phyloP scores from a whole-genome alignment of 2,329 filamentous ascomycete species.

The Calonectria pseudoturangicola region DNA sequence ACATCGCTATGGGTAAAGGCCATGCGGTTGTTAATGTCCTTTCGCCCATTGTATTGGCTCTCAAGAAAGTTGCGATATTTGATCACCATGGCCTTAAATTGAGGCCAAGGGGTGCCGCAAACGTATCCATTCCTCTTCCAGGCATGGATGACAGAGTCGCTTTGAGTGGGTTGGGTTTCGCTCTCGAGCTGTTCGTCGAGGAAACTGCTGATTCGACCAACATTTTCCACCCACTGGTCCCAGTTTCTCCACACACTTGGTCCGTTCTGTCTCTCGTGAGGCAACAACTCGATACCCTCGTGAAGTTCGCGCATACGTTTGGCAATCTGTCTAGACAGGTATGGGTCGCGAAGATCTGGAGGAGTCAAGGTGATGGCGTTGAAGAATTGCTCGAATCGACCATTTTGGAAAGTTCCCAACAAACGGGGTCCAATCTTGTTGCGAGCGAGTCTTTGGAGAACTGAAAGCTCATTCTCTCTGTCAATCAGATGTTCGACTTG shows the following conservation, averaged over 20 bases:
- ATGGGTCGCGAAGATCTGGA: conserved; percentile 84
- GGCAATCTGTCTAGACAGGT: conserved; percentile 93
- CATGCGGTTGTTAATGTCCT: conserved; percentile 82
- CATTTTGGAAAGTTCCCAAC: conserved; percentile 94
- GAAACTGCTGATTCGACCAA: conserved; percentile 74
- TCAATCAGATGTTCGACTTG: conserved; percentile 98
- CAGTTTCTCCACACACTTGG: conserved; percentile 93
- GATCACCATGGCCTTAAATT: conserved; percentile 84
- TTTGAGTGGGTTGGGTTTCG: conserved; percentile 52
- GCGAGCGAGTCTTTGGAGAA: conserved; percentile 88
- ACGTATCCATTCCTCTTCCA: conserved; percentile 85
- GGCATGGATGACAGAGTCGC: conserved; percentile 60
- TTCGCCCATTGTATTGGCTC: conserved; percentile 79
- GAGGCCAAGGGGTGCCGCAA: conserved; percentile 88
- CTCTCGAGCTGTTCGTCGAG: conserved; percentile 76
- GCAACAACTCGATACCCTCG: conserved; percentile 90
- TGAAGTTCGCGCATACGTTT: conserved; percentile 98
- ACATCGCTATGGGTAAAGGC: conserved; percentile 99
- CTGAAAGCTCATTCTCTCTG: conserved; percentile 89
- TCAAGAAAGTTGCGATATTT: conserved; percentile 87
- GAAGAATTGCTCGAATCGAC: conserved; percentile 96
- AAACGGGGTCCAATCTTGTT: conserved; percentile 96
- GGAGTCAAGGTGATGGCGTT: conserved; percentile 88
- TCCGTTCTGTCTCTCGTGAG: conserved; percentile 84
- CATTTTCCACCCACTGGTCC: conserved; percentile 90